Percentiles rank a stretch among this genome's conserved stretches.
Conservation (phyloP, 169 alveolate species). For the Eimeria necatrix region DNA sequence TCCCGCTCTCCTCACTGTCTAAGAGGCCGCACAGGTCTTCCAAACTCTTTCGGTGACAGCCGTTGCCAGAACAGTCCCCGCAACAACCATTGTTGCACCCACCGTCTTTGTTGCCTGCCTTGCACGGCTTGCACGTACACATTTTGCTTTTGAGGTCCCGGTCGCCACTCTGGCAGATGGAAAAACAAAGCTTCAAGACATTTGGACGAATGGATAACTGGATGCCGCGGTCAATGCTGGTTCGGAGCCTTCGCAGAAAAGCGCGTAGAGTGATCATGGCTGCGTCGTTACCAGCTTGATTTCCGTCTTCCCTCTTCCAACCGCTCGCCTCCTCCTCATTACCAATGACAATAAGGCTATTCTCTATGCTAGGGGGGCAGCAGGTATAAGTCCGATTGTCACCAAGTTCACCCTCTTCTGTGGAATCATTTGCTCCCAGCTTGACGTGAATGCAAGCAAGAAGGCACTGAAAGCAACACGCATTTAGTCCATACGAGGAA, state of each 20-base stretch:
- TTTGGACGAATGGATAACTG: conserved; percentile 61
- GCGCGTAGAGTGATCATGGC: conserved; percentile 45
- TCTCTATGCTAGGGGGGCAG: conserved; percentile 10
- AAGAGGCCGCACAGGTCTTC: conserved; percentile 52
- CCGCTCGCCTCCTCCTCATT: conserved; percentile 35
- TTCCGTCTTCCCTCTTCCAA: conserved; percentile 39
- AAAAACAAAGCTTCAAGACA: conserved; percentile 61
- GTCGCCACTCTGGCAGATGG: conserved; percentile 15
- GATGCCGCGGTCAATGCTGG: conserved; percentile 63
- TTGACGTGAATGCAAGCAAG: conserved; percentile 60
- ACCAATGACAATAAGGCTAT: conserved; percentile 18
- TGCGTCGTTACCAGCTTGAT: neutral
- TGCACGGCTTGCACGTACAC: conserved; percentile 38
- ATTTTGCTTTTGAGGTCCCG: conserved; percentile 3
- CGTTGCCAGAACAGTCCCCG: conserved; percentile 9
- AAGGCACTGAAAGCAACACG: conserved; percentile 38
- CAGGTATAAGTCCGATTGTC: neutral
- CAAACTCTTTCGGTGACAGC: conserved; percentile 27
- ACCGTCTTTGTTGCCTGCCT: neutral
- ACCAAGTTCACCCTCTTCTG: neutral
- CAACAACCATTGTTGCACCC: conserved; percentile 49
- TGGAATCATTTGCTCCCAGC: neutral
- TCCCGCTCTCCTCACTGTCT: conserved; percentile 39
- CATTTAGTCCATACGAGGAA: no score
- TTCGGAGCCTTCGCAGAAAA: conserved; percentile 55